Base-by-base conservation (phyloP, 179 eudicot species). In the Silene vulgaris region DNA sequence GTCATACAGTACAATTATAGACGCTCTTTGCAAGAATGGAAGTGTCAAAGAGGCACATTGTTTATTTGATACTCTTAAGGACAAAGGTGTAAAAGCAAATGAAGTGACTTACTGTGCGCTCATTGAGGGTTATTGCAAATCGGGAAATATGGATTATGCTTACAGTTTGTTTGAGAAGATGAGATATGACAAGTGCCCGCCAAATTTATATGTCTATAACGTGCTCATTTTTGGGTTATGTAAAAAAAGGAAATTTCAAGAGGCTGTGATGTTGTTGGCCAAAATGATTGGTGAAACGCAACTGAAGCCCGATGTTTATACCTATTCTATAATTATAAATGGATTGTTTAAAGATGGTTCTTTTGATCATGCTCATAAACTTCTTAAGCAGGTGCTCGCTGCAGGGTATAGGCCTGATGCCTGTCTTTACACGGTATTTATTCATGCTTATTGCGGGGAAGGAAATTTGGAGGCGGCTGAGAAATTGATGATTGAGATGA, bases 401-500 rank as follows among this genome's bases (percentile, higher is more conserved):
- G 80, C 76, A 48, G 97, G 94, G 48, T 74, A 75, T 80, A 87
- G 80, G 82, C 92, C 98, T 28, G 98, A 93, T 77, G 91, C 84
- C 60, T 93, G 93, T 74, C 83, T 80, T 40, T 88, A 89, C 81
- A 93, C 98, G 75, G 81, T 87, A 2, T 89, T 89, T 85, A 85
- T 91, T 69, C 83, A 85, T 56, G 98, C 97, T 40, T 83, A 87
- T 81, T 88, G 88, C 84, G 87, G 74, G 72, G 82, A 75, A 74
- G 95, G 92, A 76, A 88, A 82, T 81, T 62, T 93, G 67, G 84
- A 85, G 73, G 97, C 84, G 76, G 97, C 95, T 9, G 91, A 89
- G 82, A 78, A 80, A 78, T 77, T 88, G 83, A 84, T 88, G 86
- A 74, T 73, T 73, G 85, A 82, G 78, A 89, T 93, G 95, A 85